Conservation (phyloP, 2,329 filamentous ascomycete genomes). For the Apiospora aurea region DNA sequence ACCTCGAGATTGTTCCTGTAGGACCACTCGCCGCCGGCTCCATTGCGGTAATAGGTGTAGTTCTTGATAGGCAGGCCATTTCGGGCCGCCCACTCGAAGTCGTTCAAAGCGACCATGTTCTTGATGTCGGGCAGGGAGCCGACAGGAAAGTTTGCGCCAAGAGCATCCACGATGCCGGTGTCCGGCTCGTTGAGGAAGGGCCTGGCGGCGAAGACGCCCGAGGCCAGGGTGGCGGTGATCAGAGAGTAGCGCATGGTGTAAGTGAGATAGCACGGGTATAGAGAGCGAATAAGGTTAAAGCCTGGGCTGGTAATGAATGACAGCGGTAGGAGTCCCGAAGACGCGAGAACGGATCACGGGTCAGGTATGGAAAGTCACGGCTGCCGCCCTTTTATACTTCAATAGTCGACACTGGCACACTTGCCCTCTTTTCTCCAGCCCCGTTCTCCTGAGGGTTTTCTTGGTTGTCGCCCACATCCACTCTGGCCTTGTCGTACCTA, state of each 20-base stretch:
- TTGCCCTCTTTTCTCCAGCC: background rate
- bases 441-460: background rate
- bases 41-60: slow-evolving; percentile 65
- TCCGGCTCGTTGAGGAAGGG: slow-evolving; percentile 55
- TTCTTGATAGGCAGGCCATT: slow-evolving; percentile 53
- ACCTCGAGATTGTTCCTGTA: slow-evolving; percentile 65
- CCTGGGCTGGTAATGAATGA: background rate
- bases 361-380: background rate
- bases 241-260: slow-evolving; percentile 39
- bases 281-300: background rate
- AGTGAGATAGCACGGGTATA: background rate
- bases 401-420: background rate
- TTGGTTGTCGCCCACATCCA: background rate
- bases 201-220: slow-evolving; percentile 49
- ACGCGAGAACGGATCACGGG: background rate
- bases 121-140: slow-evolving; percentile 50
- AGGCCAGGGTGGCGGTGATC: slow-evolving; percentile 36
- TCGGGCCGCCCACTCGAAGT: slow-evolving; percentile 61
- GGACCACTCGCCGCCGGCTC: slow-evolving; percentile 61
- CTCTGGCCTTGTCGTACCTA: background rate
- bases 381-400: background rate
- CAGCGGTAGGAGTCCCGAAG: slow-evolving; percentile 17
- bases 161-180: slow-evolving; percentile 50
- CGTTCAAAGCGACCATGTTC: slow-evolving; percentile 56
- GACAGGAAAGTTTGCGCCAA: slow-evolving; percentile 43